Percentiles rank a stretch among this genome's conserved stretches.
Conservation (phyloP, 2,329 filamentous ascomycete genomes). For the Apiospora phragmitis region DNA sequence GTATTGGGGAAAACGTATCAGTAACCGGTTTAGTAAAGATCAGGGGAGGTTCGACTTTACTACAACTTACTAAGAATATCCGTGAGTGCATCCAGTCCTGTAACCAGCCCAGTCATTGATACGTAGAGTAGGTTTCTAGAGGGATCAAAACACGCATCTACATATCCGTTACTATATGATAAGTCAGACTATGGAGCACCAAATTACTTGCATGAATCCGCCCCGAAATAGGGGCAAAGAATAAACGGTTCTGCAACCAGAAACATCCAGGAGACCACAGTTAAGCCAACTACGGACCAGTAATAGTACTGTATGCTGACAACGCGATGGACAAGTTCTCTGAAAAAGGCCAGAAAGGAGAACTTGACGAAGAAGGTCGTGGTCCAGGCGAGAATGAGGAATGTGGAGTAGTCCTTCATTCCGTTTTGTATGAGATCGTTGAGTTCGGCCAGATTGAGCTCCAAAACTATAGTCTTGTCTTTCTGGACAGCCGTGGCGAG, state of each 20-base stretch:
- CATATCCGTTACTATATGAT: not conserved
- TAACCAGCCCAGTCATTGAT: slow-evolving; percentile 21
- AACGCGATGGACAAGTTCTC: slow-evolving; percentile 21
- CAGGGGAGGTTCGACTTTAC: too few relatives aligned
- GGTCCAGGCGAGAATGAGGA: slow-evolving; percentile 22
- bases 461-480: not conserved
- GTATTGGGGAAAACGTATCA: not conserved
- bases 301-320: slow-evolving; percentile 24
- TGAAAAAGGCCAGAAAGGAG: slow-evolving; percentile 24
- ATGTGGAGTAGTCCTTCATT: slow-evolving; percentile 10
- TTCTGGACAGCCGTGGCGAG: not conserved
- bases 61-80: slow-evolving; percentile 21
- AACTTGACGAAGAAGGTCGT: slow-evolving; percentile 23
- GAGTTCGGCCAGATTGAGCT: not conserved
- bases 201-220: slow-evolving; percentile 17
- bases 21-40: not conserved
- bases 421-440: not conserved
- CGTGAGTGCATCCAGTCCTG: slow-evolving; percentile 21
- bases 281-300: slow-evolving; percentile 21
- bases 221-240: slow-evolving; percentile 22
- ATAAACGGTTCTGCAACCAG: slow-evolving; percentile 23
- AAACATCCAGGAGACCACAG: slow-evolving; percentile 20
- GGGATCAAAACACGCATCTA: slow-evolving; percentile 19
- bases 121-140: not conserved
- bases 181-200: not conserved